Evolutionary conservation across 176 grass and related monocot species (phyloP), one percentile per base, ranked within the genome.

Genomic region (Ampelocalamus luodianensis): DNA sequence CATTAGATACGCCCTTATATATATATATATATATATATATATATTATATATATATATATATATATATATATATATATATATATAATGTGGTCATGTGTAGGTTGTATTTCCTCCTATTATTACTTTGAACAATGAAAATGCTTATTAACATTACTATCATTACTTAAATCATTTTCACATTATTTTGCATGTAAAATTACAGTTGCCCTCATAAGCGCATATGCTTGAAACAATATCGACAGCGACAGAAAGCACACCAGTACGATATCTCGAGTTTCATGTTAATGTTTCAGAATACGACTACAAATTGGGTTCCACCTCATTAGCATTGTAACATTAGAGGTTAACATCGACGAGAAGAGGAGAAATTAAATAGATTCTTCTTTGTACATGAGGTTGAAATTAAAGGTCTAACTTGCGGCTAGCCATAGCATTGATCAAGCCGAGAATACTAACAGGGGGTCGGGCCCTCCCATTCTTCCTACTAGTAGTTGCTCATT

Each of bases 271-370:
- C 5, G 23, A 17, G 44, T 66, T 84, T 43, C 59, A 53, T 42
- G 58, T 51, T 20, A 17, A 49, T 71, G 27, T 50, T 72, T 44
- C 11, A 23, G 8, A 43, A 40, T 54, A 59, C 1, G 37, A 58
- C 50, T 40, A 59, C n/a, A 71, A 46, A 83, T 34, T 60, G 24
- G 20, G 9, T 62, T 83, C 26, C 40, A 27, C 16, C 43, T 60
- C 37, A 71, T 44, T 56, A 24, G 5, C 22, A 50, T 24, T 63
- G 42, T 12, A 54, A 24, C 59, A 65, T n/a, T 18, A n/a, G 4
- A 51, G 15, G 45, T 46, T 63, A 64, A 84, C 20, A 40, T 75
- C 45, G 37, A 54, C 22, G 2, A 74, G 64, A 83, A 44, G n/a
- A 15, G 6, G 29, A 69, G n/a, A 46, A 55, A 51, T 13, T 1